phyloP scores from a whole-genome alignment of 140 eudicot species.

The Oenanthe javanica region DNA sequence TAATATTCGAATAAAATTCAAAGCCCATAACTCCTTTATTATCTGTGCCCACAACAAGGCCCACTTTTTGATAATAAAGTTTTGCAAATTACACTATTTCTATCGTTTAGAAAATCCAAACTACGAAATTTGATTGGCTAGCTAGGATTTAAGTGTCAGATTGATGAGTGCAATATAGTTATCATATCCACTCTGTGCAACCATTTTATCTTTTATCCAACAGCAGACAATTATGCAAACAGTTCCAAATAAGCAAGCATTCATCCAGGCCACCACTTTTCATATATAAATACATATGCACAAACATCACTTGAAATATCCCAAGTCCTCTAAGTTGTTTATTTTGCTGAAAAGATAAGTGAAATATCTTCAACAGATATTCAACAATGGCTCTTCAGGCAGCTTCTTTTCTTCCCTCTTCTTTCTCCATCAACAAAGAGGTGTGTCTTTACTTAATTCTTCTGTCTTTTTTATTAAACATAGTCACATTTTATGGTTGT shows the following conservation, averaged over 20 bases:
- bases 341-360: not conserved
- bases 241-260: slow-evolving; percentile 1
- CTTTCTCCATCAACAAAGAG: slow-evolving; percentile 57
- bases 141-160: slow-evolving; percentile 17
- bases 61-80: not conserved
- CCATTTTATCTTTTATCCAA: slow-evolving; percentile 5
- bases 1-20: not conserved
- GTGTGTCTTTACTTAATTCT: slow-evolving; percentile 1
- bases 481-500: not conserved
- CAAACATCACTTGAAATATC: slow-evolving; percentile 1
- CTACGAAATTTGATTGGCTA: slow-evolving; percentile 40
- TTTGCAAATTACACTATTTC: not conserved
- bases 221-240: not conserved
- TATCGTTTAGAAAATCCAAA: slow-evolving; percentile 30
- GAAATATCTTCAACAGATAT: not conserved
- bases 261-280: slow-evolving; percentile 1
- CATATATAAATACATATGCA: slow-evolving; percentile 15
- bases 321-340: not conserved
- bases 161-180: slow-evolving; percentile 4
- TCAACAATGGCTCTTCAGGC: slow-evolving; percentile 70
- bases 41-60: not conserved
- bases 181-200: slow-evolving; percentile 36
- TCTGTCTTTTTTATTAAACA: not conserved
- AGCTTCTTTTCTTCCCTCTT: slow-evolving; percentile 45
- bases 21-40: not conserved